These are phyloP conservation scores for Theobroma grandiflorum DNA, from an alignment of 441 rosid genomes.

Conservation along the genomic window DNA sequence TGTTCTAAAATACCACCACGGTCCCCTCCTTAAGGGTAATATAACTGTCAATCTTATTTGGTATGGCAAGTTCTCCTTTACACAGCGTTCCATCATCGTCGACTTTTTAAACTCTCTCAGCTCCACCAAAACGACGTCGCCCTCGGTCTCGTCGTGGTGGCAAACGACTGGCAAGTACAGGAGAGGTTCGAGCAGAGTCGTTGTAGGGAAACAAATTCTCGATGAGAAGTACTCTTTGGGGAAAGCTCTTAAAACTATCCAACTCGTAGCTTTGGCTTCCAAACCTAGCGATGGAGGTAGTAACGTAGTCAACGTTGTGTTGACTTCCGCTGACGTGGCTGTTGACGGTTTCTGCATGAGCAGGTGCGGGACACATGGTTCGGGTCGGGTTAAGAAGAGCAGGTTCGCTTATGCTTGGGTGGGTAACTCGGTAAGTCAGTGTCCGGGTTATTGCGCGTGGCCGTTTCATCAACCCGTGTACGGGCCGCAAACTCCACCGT, in stretches of 20 bases:
- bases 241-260: slow-evolving; percentile 36
- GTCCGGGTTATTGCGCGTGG: slow-evolving; percentile 71
- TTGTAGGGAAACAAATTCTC: slow-evolving; percentile 47
- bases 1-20: slow-evolving; percentile 54
- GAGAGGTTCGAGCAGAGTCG: slow-evolving; percentile 40
- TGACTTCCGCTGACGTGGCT: slow-evolving; percentile 59
- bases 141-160: slow-evolving; percentile 60
- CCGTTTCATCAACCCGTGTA: slow-evolving; percentile 65
- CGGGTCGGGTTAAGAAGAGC: slow-evolving; percentile 26
- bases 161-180: slow-evolving; percentile 47
- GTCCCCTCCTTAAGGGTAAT: slow-evolving; percentile 54
- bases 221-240: slow-evolving; percentile 52
- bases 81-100: slow-evolving; percentile 52
- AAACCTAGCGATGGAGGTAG: slow-evolving; percentile 28
- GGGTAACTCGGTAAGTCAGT: slow-evolving; percentile 57
- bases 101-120: slow-evolving; percentile 53
- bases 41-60: slow-evolving; percentile 53
- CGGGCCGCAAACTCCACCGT: slow-evolving; percentile 66
- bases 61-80: slow-evolving; percentile 57
- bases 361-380: slow-evolving; percentile 61
- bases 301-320: slow-evolving; percentile 45
- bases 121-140: slow-evolving; percentile 24
- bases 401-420: slow-evolving; percentile 57
- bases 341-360: slow-evolving; percentile 62
- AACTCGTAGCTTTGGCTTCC: slow-evolving; percentile 39